Percentiles rank a stretch among this genome's conserved stretches.
Conservation (phyloP, 1,139 yeast species). For the Taphrina betulina region DNA sequence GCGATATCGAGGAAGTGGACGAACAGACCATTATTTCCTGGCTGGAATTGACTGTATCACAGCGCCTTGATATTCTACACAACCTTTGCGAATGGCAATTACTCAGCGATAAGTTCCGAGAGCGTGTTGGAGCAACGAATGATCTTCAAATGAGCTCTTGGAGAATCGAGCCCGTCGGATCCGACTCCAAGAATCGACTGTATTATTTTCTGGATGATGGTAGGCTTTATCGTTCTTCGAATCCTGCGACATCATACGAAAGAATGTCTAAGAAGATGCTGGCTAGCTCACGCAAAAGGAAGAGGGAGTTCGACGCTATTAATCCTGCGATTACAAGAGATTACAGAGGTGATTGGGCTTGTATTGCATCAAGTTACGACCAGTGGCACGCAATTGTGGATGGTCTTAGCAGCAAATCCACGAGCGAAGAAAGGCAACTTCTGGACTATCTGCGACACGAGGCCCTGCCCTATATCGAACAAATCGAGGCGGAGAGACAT, state of each 20-base stretch:
- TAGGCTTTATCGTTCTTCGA: conserved; percentile 16
- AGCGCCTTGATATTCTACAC: conserved; percentile 13
- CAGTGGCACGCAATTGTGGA: conserved; percentile 15
- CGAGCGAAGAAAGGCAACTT: conserved; percentile 1
- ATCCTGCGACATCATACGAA: not conserved
- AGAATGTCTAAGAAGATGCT: not conserved
- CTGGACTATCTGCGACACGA: not conserved
- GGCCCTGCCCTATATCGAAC: conserved; percentile 15
- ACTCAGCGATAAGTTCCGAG: conserved; percentile 26
- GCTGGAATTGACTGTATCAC: not conserved
- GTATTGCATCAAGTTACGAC: conserved; percentile 12
- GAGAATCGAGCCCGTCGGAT: conserved; percentile 23
- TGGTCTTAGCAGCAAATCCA: not conserved
- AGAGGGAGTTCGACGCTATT: not conserved
- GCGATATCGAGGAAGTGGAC: conserved; percentile 26
- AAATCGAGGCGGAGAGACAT: conserved; percentile 2
- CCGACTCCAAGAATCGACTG: conserved; percentile 7
- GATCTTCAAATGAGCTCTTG: conserved; percentile 23
- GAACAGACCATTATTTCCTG: conserved; percentile 3
- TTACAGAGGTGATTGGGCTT: conserved; percentile 19
- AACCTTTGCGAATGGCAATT: conserved; percentile 32
- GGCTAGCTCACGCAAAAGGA: conserved; percentile 1
- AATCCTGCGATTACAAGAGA: not conserved
- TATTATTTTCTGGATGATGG: conserved; percentile 24
- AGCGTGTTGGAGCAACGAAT: conserved; percentile 13